Base-by-base conservation (phyloP, 2,329 filamentous ascomycete genomes). In the Gnomoniopsis sp. region DNA sequence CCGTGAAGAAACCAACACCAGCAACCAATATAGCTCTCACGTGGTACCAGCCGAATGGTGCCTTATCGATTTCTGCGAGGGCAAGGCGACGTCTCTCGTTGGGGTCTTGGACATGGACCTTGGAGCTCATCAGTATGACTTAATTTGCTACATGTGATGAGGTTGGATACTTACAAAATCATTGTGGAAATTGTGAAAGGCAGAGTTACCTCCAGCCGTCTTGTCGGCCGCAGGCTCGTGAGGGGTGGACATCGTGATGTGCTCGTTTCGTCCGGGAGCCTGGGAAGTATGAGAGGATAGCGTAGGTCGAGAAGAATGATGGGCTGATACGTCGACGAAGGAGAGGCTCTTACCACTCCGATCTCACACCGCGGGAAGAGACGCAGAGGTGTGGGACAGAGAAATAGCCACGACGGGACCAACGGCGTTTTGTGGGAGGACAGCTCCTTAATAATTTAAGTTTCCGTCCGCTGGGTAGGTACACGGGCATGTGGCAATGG, bases 1-100 rank as follows among this genome's bases (percentile, higher is more conserved):
- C 91, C 17, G 90, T 93, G 75, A 95, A 95, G 84, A 96, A 95
- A 66, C 90, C 91, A 62, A 93, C 88, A 67, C 91, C 90, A 33
- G 90, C 90, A 23, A 93, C 90, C 10, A 90, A 75, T 55, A 90
- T 83, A 59, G 90, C 88, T 44, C 90, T 84, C 59, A 93, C 84
- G 69, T 95, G 90, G 70, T 92, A 91, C 89, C 90, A 93, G 68
- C 90, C 88, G 62, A 93, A 93, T 3, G 87, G 87, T 11, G 89
- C 89, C 75, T 88, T 88, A 77, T 93, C 90, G 65, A 93, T 88
- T 74, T 93, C 88, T 41, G 89, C 88, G 54, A 95, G 87, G 46
- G 90, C 90, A 34, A 91, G 84, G 63, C 90, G 84, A 65, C 90
- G 83, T 57, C 90, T 87, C 79, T 93, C 89, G 65, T 91, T 91